These are phyloP conservation scores for Giardia duodenalis DNA, from an alignment of 208 protist genomes.

Conservation along the genomic window DNA sequence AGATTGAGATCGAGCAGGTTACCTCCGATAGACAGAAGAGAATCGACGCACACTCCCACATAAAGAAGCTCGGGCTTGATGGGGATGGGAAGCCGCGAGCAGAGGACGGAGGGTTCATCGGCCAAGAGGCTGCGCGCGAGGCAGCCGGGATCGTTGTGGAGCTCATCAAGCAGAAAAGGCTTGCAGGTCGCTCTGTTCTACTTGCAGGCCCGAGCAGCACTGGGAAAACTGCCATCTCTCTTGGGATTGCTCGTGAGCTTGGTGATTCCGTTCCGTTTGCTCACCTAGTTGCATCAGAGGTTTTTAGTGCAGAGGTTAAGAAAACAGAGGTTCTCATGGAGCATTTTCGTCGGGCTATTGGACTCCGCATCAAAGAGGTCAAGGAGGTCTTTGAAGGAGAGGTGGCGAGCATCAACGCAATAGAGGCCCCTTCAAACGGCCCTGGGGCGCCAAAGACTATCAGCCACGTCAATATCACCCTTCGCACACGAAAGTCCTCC, in stretches of 20 bases:
- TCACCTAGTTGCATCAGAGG: slow-evolving; percentile 89
- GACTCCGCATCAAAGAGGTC: slow-evolving; percentile 96
- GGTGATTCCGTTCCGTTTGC: slow-evolving; percentile 96
- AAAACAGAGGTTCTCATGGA: slow-evolving; percentile 99
- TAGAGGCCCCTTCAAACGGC: slow-evolving; percentile 57
- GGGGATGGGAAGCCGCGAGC: slow-evolving; percentile 62
- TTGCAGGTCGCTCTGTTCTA: slow-evolving; percentile 95
- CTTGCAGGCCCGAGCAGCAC: slow-evolving; percentile 94
- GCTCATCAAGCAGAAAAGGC: slow-evolving; percentile 94
- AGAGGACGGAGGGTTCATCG: slow-evolving; percentile 79
- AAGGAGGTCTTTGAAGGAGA: slow-evolving; percentile 86
- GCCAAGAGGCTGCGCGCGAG: slow-evolving; percentile 86
- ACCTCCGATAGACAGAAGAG: background rate
- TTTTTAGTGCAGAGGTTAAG: slow-evolving; percentile 97
- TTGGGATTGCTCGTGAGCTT: slow-evolving; percentile 83
- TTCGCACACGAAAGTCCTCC: slow-evolving; percentile 64
- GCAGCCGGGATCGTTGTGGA: slow-evolving; percentile 87
- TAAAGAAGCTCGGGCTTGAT: slow-evolving; percentile 89
- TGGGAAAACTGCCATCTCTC: slow-evolving; percentile 70
- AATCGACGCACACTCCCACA: slow-evolving; percentile 88
- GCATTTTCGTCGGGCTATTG: slow-evolving; percentile 96
- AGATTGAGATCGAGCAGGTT: slow-evolving; percentile 23
- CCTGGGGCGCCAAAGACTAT: slow-evolving; percentile 73
- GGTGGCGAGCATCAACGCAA: slow-evolving; percentile 89
- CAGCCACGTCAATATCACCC: slow-evolving; percentile 75